Conservation (phyloP, 257 asterid genomes). For the Parsonsia alboflavescens region DNA sequence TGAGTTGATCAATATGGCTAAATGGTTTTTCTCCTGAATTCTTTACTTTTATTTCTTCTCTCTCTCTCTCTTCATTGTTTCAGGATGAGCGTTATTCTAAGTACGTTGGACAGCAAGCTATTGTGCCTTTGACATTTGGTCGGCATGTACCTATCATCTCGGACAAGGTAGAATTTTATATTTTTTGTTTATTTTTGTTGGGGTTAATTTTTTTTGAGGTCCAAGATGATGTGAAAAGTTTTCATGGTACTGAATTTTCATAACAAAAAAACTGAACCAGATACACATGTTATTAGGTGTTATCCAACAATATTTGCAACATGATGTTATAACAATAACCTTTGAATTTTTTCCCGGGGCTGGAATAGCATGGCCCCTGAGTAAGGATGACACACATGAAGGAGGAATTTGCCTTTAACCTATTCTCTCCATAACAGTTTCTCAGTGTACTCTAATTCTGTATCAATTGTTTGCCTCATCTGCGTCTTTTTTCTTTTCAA, state of each 20-base stretch:
- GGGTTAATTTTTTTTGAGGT: neutral
- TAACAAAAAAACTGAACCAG: neutral
- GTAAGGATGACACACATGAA: no score
- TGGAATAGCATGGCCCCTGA: no score
- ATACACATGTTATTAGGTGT: neutral
- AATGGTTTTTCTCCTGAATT: no score
- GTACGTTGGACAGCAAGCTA: conserved; percentile 86
- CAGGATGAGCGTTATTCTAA: conserved; percentile 91
- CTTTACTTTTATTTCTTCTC: neutral
- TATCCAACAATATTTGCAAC: neutral
- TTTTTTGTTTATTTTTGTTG: neutral
- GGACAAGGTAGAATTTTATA: conserved; percentile 60
- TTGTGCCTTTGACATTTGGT: conserved; percentile 94
- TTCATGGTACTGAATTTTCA: neutral
- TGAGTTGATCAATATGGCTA: neutral
- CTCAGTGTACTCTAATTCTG: neutral
- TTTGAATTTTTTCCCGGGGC: no score
- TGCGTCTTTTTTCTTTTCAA: neutral
- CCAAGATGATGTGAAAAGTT: neutral
- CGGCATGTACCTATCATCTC: conserved; percentile 95
- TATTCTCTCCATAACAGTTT: neutral
- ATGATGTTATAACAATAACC: no score
- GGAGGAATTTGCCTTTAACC: neutral
- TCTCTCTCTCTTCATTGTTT: conserved; percentile 19
- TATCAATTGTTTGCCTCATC: neutral